Base-by-base conservation (phyloP, 441 rosid species). In the Pelargonium australe region DNA sequence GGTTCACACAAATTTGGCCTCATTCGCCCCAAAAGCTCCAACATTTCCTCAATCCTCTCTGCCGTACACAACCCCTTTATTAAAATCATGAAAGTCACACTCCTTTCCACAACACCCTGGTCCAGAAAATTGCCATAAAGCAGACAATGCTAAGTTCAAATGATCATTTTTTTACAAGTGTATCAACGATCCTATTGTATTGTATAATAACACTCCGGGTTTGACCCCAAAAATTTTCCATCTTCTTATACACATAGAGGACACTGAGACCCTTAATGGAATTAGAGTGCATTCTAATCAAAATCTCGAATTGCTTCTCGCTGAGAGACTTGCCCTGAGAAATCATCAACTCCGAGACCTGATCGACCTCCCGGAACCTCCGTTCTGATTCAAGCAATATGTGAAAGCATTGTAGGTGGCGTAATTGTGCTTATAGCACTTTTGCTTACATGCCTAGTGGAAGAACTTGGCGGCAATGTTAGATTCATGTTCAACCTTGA, bases 281-380 rank as follows among this genome's bases (percentile, higher is more conserved):
- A 87, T 91, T 97, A 13, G 78, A 72, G 74, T 94, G 99, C 99
- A 94, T 87, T 75, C 99, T 84, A 63, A 91, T 94, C 82, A 94
- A 78, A 74, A 94, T 94, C 75, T 94, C 95, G 53, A 94, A 94
- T 55, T 94, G 96, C 67, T 91, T 89, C 78, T 91, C 99, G 2
- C 82, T 79, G 0, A 97, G 97, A 0, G 80, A 82, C 65, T 84
- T 87, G 45, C 99, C 97, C 37, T 94, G 95, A 0, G 95, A 86
- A 47, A 83, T 83, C 97, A 94, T 91, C 67, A 94, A 63, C 79
- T 91, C 97, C 0, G 93, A 93, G 64, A 91, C 69, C 80, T 89
- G 91, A 78, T 94, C 99, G 0, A 96, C 99, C 0, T 93, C 92
- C 5, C 97, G 93, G 68, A 80, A 87, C 68, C 80, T 64, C 19